These are phyloP conservation scores for Grosmannia penicillata DNA, from an alignment of 2,329 filamentous ascomycete species.

Conservation along the genomic window DNA sequence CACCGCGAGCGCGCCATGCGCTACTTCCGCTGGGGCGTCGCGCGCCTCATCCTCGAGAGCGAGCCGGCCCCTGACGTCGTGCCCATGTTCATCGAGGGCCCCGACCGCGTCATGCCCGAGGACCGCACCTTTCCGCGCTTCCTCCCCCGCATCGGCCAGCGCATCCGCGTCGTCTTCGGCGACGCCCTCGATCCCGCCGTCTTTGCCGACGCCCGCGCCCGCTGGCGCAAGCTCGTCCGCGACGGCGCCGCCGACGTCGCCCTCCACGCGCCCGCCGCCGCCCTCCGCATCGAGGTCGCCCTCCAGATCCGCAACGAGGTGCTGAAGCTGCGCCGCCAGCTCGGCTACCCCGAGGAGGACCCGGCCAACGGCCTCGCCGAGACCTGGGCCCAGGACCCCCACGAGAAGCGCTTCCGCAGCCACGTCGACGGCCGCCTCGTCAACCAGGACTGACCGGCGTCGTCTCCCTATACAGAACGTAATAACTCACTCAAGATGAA, in stretches of 20 bases:
- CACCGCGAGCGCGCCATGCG: slow-evolving; percentile 64
- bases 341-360: slow-evolving; percentile 69
- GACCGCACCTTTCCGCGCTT: slow-evolving; percentile 65
- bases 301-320: slow-evolving; percentile 65
- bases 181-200: slow-evolving; percentile 58
- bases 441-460: slow-evolving; percentile 14
- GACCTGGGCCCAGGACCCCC: slow-evolving; percentile 53
- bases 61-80: slow-evolving; percentile 74
- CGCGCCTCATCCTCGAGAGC: slow-evolving; percentile 77
- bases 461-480: background rate
- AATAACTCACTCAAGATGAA: background rate
- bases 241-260: slow-evolving; percentile 25
- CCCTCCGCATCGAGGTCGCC: slow-evolving; percentile 65
- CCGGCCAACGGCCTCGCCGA: slow-evolving; percentile 62
- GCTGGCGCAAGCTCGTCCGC: slow-evolving; percentile 61
- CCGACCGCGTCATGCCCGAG: slow-evolving; percentile 80
- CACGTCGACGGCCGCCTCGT: slow-evolving; percentile 38
- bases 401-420: slow-evolving; percentile 33
- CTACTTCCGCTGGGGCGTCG: slow-evolving; percentile 97
- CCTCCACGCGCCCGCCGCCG: background rate
- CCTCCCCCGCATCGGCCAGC: slow-evolving; percentile 58
- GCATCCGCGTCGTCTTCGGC: slow-evolving; percentile 63
- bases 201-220: slow-evolving; percentile 62
- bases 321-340: slow-evolving; percentile 54
- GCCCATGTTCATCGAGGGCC: slow-evolving; percentile 89